Evolutionary conservation across 2,329 filamentous ascomycete species (phyloP).

Genomic region (Botryotinia convoluta): DNA sequence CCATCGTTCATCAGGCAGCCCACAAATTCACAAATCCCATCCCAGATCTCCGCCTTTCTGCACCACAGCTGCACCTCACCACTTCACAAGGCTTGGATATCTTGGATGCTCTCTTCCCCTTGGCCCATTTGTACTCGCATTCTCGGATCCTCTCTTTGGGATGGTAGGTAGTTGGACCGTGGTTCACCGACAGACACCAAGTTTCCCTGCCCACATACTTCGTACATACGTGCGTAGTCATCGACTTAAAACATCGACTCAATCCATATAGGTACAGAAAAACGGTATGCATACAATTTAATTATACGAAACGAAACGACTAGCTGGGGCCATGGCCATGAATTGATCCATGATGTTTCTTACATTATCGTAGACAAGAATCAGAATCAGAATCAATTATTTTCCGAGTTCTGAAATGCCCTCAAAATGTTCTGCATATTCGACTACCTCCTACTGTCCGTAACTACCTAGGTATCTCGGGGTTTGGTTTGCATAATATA

Average conservation of each 20-base stretch:
- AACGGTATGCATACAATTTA: constrained; percentile 3
- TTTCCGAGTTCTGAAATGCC: not conserved
- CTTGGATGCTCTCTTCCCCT: not conserved
- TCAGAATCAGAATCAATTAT: not conserved
- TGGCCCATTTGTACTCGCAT: not conserved
- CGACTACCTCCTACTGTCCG: not conserved
- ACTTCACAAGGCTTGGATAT: constrained; percentile 9
- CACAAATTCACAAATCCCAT: not conserved
- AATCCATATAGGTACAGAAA: constrained; percentile 4
- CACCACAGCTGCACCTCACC: constrained; percentile 13
- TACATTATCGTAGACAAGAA: too few species aligned
- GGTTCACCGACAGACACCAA: constrained; percentile 11
- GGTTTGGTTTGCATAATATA: not conserved
- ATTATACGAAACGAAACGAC: not conserved
- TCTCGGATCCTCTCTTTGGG: not conserved
- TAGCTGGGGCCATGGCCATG: not conserved
- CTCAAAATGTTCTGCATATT: not conserved
- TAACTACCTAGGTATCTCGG: not conserved
- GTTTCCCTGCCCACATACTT: not conserved
- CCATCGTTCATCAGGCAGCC: constrained; percentile 10
- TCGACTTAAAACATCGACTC: not conserved
- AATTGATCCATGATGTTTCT: not conserved
- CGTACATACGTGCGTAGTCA: not conserved
- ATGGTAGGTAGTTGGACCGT: not conserved
- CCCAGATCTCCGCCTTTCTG: constrained; percentile 20